These are phyloP conservation scores for Globisporangium acanthophoron DNA, from an alignment of 352 stramenopile species.

Conservation along the genomic window DNA sequence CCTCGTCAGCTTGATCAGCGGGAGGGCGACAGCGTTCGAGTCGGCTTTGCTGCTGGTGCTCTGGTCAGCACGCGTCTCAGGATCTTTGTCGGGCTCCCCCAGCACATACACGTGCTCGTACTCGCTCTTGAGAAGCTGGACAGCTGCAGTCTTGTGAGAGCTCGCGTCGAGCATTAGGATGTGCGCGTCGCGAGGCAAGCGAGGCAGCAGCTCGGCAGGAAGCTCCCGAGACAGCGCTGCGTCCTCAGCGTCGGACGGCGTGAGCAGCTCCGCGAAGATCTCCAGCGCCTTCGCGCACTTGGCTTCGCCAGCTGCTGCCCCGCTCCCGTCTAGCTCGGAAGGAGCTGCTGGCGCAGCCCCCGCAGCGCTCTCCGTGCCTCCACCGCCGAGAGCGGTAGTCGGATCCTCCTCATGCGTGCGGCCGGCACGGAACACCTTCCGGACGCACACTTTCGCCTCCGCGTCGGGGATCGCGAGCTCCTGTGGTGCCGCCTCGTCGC, in stretches of 20 bases:
- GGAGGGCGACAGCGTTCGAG: background rate
- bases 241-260: background rate
- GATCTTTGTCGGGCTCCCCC: background rate
- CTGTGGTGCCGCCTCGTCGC: slow-evolving; percentile 3
- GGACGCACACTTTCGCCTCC: slow-evolving; percentile 53
- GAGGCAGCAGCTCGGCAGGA: background rate
- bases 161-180: slow-evolving; percentile 26
- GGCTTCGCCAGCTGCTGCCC: slow-evolving; percentile 2
- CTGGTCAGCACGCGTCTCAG: background rate
- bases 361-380: background rate
- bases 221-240: background rate
- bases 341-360: background rate
- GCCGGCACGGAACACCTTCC: slow-evolving; percentile 19
- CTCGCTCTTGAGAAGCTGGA: slow-evolving; percentile 19
- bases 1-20: slow-evolving; percentile 3
- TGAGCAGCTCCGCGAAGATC: slow-evolving; percentile 7
- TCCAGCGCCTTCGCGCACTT: slow-evolving; percentile 5
- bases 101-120: slow-evolving; percentile 29
- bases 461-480: slow-evolving; percentile 15
- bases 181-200: slow-evolving; percentile 16
- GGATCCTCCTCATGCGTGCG: background rate
- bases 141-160: slow-evolving; percentile 10
- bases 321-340: background rate
- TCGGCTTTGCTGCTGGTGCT: background rate
- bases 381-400: background rate